phyloP scores from a whole-genome alignment of 2,329 filamentous ascomycete species.

The Trichoderma afroharzianum region DNA sequence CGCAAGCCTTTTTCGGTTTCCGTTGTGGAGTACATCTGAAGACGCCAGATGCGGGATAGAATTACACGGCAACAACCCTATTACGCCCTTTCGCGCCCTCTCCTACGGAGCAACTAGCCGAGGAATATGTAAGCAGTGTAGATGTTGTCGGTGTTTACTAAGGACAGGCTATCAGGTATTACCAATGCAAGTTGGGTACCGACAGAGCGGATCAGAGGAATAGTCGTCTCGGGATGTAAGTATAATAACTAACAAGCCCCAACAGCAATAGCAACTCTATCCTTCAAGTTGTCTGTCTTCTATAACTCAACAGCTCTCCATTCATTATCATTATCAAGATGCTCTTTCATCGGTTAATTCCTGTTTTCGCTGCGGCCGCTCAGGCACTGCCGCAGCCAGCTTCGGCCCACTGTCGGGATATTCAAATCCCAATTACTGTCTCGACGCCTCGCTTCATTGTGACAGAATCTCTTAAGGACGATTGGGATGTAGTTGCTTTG shows the following conservation, averaged over 20 bases:
- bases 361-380: background rate
- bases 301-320: background rate
- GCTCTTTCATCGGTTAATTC: background rate
- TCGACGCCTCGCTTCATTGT: slow-evolving; percentile 1
- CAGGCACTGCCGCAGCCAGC: background rate
- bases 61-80: background rate
- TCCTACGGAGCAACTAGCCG: background rate
- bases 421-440: slow-evolving; percentile 4
- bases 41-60: background rate
- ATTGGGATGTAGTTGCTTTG: slow-evolving; percentile 6
- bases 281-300: background rate
- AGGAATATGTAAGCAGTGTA: background rate
- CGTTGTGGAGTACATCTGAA: background rate
- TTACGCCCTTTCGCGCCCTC: background rate
- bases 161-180: background rate
- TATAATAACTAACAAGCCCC: background rate
- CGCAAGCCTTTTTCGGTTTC: background rate
- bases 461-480: background rate
- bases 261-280: background rate
- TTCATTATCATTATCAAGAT: background rate
- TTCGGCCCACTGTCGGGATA: background rate
- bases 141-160: background rate
- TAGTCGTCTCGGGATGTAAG: background rate
- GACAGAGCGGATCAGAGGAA: background rate
- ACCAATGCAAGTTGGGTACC: background rate